Evolutionary conservation across 805 yeast species (phyloP), one percentile per base, ranked within the genome.

Genomic region (Candida germanica): DNA sequence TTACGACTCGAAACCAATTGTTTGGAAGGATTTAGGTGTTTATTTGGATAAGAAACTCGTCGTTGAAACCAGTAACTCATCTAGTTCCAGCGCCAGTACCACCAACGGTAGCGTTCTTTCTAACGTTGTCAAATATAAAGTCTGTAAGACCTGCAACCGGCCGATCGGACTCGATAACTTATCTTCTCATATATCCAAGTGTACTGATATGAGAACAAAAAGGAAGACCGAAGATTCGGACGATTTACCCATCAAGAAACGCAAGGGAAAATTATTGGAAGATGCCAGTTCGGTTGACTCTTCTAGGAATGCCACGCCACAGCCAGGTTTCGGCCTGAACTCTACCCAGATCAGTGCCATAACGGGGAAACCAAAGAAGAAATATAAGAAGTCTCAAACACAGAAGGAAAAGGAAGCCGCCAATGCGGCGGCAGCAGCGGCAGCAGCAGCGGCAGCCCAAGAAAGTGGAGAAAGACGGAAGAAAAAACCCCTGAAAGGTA

Each of bases 341-440:
- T 10, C n/a, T 4, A 13, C 30, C 23, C 39, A 49, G 5, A 29
- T 52, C n/a, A 39, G 41, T 26, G 44, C 44, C 13, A 47, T 44
- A 8, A 36, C 44, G 5, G 44, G 46, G 6, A 47, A 49, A 36
- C 71, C 71, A 3, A 66, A 66, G 53, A 66, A 67, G 49, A 67
- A 67, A 44, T 66, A 67, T 43, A 66, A 65, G 48, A 66, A 67
- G 42, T 56, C 65, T 2, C 70, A 67, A 39, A 59, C 66, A 29
- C 71, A 67, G 43, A 63, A 59, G 46, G 72, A 66, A 35, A 66
- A 66, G 42, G 73, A 66, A 40, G 72, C 71, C 2, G 73, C 72
- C 15, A 62, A 62, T 42, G 71, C 71, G 3, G 71, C 71, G 2
- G 71, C 71, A 0, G 71, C 71, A 0, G 71, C 72, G 2, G 68